phyloP scores from a whole-genome alignment of 768 basidiomycete species.

The Asterophora lycoperdoides region DNA sequence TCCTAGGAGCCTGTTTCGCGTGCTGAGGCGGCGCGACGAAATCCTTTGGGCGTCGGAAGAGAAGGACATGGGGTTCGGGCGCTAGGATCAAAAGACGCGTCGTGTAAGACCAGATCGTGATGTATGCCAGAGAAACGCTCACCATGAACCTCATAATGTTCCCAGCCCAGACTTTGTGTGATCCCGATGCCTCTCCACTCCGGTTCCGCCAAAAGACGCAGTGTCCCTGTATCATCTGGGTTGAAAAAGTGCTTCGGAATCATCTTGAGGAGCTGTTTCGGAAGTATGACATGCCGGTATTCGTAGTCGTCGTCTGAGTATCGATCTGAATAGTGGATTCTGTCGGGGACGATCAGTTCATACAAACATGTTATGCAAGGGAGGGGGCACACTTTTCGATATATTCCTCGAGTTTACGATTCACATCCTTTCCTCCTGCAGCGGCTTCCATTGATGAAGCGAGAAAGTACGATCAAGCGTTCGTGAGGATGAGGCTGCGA shows the following conservation, averaged over 20 bases:
- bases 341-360: conserved; percentile 27
- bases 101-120: background rate
- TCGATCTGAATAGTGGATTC: conserved; percentile 88
- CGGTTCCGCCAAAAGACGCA: conserved; percentile 77
- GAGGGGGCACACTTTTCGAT: conserved; percentile 59
- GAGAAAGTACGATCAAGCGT: background rate
- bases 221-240: conserved; percentile 65
- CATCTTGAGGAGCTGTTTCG: conserved; percentile 90
- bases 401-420: conserved; percentile 65
- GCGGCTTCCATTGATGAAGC: conserved; percentile 25
- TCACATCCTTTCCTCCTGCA: conserved; percentile 32
- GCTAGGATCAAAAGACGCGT: conserved; percentile 38
- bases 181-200: conserved; percentile 98
- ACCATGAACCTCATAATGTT: conserved; percentile 98
- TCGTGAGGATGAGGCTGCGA: background rate
- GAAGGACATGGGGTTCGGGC: conserved; percentile 89
- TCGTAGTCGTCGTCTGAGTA: conserved; percentile 92
- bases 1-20: conserved; percentile 30
- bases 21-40: conserved; percentile 52
- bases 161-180: conserved; percentile 94
- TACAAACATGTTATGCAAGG: conserved; percentile 9
- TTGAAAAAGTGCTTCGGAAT: conserved; percentile 85
- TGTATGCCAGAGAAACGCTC: conserved; percentile 16
- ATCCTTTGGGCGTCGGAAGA: conserved; percentile 81
- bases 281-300: conserved; percentile 96